phyloP scores from a whole-genome alignment of 2,329 filamentous ascomycete genomes.

The Penicillium polonicum region DNA sequence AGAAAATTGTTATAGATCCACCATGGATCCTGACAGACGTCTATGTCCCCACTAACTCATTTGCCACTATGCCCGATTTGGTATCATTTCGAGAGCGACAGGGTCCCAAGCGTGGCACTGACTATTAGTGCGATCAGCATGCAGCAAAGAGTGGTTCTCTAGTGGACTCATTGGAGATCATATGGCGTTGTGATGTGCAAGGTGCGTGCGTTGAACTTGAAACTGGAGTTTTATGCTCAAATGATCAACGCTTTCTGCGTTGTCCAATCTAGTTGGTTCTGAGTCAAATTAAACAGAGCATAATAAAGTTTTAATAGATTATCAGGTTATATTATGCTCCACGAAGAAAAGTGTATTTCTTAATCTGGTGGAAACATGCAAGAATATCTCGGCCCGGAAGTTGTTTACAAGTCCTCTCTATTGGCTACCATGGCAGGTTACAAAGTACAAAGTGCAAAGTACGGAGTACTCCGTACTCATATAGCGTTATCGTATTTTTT shows the following conservation, averaged over 20 bases:
- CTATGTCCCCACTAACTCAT: conserved; percentile 11
- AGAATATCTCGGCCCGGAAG: background rate
- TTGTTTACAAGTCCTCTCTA: background rate
- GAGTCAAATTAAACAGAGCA: background rate
- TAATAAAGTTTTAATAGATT: background rate
- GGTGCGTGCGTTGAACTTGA: conserved; percentile 1
- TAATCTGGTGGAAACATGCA: background rate
- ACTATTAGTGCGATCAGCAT: conserved; percentile 1
- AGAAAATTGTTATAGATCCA: conserved; percentile 14
- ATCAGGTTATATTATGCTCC: background rate
- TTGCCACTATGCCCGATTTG: conserved; percentile 8
- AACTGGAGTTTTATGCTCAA: background rate
- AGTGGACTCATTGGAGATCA: background rate
- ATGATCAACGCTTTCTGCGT: background rate
- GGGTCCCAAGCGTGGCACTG: background rate
- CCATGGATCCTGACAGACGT: conserved; percentile 14
- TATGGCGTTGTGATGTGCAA: conserved; percentile 1
- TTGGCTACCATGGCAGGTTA: background rate
- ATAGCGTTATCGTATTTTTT: background rate
- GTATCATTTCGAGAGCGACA: conserved; percentile 8
- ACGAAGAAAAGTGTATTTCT: background rate
- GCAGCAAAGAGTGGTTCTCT: background rate
- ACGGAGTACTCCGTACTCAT: background rate
- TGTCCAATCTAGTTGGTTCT: background rate
- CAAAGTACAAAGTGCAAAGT: background rate